These are phyloP conservation scores for Termitomyces sp. DNA, from an alignment of 768 basidiomycete genomes.

Conservation along the genomic window DNA sequence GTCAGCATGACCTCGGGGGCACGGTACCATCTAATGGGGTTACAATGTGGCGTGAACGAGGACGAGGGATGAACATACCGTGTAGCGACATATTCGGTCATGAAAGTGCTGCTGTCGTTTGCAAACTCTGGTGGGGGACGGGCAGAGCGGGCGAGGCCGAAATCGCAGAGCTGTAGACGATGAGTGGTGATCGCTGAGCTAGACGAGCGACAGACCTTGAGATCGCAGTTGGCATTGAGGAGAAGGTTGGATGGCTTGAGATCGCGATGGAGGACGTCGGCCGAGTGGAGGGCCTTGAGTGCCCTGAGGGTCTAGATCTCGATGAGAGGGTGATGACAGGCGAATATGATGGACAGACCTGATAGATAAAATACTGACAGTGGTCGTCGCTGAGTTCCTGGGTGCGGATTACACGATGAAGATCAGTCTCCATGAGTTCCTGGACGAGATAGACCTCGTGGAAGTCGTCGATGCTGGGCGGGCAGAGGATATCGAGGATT, in stretches of 20 bases:
- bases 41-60: not conserved
- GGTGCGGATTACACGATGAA: slow-evolving; percentile 94
- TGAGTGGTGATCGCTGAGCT: not conserved
- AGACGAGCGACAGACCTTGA: slow-evolving; percentile 55
- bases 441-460: slow-evolving; percentile 68
- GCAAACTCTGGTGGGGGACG: slow-evolving; percentile 67
- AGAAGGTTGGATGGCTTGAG: slow-evolving; percentile 95
- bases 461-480: slow-evolving; percentile 69
- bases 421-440: slow-evolving; percentile 89
- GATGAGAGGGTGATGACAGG: not conserved
- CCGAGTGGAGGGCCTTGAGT: slow-evolving; percentile 90
- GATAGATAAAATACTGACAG: slow-evolving; percentile 96
- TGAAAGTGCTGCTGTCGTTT: slow-evolving; percentile 73
- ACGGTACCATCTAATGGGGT: slow-evolving; percentile 77
- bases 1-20: slow-evolving; percentile 98
- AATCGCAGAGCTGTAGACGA: slow-evolving; percentile 64
- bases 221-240: slow-evolving; percentile 93
- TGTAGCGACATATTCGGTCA: slow-evolving; percentile 95
- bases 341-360: slow-evolving; percentile 37
- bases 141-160: slow-evolving; percentile 80
- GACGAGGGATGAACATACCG: slow-evolving; percentile 36
- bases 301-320: slow-evolving; percentile 71
- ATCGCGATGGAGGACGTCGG: slow-evolving; percentile 92
- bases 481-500: slow-evolving; percentile 89
- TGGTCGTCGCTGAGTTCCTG: slow-evolving; percentile 94